Evolutionary conservation across 2,329 filamentous ascomycete species (phyloP), one percentile per base, ranked within the genome.

Genomic region (Hypoxylon rubiginosum): DNA sequence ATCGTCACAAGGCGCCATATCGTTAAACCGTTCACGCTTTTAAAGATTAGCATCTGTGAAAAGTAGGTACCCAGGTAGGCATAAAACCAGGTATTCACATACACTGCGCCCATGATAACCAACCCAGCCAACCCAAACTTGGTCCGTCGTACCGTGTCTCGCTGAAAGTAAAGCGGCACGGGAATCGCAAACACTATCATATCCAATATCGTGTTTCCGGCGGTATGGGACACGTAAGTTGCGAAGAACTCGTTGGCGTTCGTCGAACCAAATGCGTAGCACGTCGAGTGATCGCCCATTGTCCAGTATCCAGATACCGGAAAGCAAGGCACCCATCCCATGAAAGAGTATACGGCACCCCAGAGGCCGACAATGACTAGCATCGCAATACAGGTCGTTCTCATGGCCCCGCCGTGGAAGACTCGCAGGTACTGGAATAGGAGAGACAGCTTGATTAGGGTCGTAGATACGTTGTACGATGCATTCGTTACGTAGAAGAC

Each of bases 1-100:
- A 77, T 69, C 15, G 72, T 73, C 6, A 62, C 62, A n/a, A 77
- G 66, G 10, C 76, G 74, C 72, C 75, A 77, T 28, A 78, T 66
- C 6, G 74, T 75, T 45, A 77, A 63, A 39, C 67, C 63, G 55
- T 74, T 72, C 10, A 70, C 62, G 24, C 62, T 68, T 24, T 54
- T 58, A n/a, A 15, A 2, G 45, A 48, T 28, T 55, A 51, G 28
- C 17, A 36, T 26, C 1, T 26, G 26, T 15, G 9, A 36, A 43
- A 7, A 3, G 21, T 4, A 24, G 21, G 21, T 4, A 24, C 21
- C 21, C 4, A 4, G 21, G 21, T 24, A 24, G 21, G 24, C 24
- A 26, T 30, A 36, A 50, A 21, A 39, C 24, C n/a, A 6, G 2
- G 28, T n/a, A 21, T 15, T n/a, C 19, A 65, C 71, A 48, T 60